Conservation (phyloP, 495 filamentous ascomycete species). For the Neurospora africana region DNA sequence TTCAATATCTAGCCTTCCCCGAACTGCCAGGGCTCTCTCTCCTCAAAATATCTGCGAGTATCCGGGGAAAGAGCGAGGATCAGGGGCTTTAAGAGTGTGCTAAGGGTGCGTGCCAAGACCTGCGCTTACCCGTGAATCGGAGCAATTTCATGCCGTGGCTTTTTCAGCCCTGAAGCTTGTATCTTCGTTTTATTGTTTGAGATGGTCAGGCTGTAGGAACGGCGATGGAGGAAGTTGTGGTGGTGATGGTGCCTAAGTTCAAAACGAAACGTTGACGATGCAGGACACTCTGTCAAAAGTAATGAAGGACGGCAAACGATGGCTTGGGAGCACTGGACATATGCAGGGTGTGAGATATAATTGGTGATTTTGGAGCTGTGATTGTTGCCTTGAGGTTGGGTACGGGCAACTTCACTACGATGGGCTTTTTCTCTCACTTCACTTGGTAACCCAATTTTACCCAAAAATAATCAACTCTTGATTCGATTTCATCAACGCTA, state of each 20-base stretch:
- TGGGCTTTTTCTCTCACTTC: not conserved
- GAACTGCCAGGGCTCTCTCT: not conserved
- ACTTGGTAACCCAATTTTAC: not conserved
- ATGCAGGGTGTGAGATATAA: not conserved
- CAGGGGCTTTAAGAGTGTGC: not conserved
- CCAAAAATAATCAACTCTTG: not conserved
- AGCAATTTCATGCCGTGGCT: not conserved
- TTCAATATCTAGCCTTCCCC: not conserved
- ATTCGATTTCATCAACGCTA: not conserved
- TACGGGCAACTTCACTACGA: not conserved
- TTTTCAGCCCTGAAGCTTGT: not conserved
- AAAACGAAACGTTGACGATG: not conserved
- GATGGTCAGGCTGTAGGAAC: not conserved
- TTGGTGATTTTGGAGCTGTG: not conserved
- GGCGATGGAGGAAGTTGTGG: not conserved
- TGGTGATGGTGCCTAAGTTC: not conserved
- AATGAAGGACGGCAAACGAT: not conserved
- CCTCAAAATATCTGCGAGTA: not conserved
- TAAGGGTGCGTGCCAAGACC: not conserved
- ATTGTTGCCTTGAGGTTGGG: not conserved
- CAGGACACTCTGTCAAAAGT: not conserved
- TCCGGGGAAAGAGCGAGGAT: not conserved
- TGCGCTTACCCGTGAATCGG: not conserved
- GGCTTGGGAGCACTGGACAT: not conserved
- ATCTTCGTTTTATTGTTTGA: not conserved